Base-by-base conservation (phyloP, 257 asterid species). In the Avicennia marina region DNA sequence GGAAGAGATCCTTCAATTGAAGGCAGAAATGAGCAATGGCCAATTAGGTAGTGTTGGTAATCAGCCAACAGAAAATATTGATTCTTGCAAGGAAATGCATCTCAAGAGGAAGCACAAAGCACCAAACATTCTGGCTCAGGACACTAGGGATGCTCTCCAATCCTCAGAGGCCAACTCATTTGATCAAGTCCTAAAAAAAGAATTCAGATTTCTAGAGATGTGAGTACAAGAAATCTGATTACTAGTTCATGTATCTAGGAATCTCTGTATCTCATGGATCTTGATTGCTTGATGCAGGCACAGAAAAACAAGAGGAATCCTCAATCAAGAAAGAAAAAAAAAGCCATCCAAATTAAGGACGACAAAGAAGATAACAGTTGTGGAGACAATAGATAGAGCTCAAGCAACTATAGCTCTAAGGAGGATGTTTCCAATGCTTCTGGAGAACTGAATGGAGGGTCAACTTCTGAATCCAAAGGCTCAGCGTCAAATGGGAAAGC, bases 391-490 rank as follows among this genome's bases (percentile, higher is more conserved):
- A 75, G 70, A 21, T 82, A 64, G 31, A 68, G 77, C 69, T 57
- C 80, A 31, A 73, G 81, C 62, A 64, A 69, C 19, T 67, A 74
- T 65, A 80, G 69, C 74, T 78, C 82, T 0, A 88, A 87, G 64
- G 84, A 80, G 11, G 68, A 45, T 29, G 79, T 68, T 66, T 72
- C 71, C 6, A 76, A 75, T 50, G 10, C 74, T 44, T 66, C 85
- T 4, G 72, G 10, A 36, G 41, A 36, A 36, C 41, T 36, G 13
- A 74, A 66, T 41, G 81, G 62, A 25, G 84, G 66, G 17, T 52
- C 57, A 36, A 65, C 34, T 44, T 64, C 84, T 7, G 73, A 72
- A 10, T 62, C 68, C 17, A 76, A 73, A 5, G 41, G 41, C 9
- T 36, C 41, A 0, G 41, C 41, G 12, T 36, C 4, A 89, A 89